Evolutionary conservation across 768 basidiomycete genomes (phyloP).

Genomic region (Tricholoma hemisulphureum): DNA sequence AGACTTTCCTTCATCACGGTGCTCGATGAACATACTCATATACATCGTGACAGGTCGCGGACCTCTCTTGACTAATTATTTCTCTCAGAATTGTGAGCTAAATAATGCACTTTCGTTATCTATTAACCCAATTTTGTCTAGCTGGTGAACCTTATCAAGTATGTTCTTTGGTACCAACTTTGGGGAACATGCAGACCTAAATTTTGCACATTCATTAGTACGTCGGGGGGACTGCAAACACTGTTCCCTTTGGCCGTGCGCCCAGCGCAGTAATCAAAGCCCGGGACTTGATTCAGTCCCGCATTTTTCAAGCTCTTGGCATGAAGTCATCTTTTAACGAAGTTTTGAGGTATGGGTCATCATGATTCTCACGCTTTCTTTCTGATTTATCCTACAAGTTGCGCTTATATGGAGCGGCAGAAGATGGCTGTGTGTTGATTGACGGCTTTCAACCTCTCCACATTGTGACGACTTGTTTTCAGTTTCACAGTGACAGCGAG

Average conservation of each 20-base stretch:
- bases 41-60: slow-evolving; percentile 55
- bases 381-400: slow-evolving; percentile 1
- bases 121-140: slow-evolving; percentile 23
- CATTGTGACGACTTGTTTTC: slow-evolving; percentile 4
- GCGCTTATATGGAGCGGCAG: slow-evolving; percentile 83
- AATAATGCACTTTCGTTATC: not conserved
- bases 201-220: slow-evolving; percentile 45
- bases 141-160: slow-evolving; percentile 83
- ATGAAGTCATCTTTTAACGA: slow-evolving; percentile 61
- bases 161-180: slow-evolving; percentile 7
- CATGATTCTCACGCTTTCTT: not conserved
- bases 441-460: not conserved
- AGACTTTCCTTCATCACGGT: slow-evolving; percentile 7
- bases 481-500: slow-evolving; percentile 84
- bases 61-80: slow-evolving; percentile 71
- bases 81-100: slow-evolving; percentile 76
- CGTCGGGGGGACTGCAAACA: slow-evolving; percentile 73
- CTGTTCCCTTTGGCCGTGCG: slow-evolving; percentile 60
- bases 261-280: slow-evolving; percentile 60
- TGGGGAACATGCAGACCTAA: not conserved
- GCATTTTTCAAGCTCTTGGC: slow-evolving; percentile 47
- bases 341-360: slow-evolving; percentile 51
- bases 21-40: not conserved
- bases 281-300: slow-evolving; percentile 54
- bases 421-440: slow-evolving; percentile 67